A percentile compares a stretch with the other conserved stretches of the same genome.
Evolutionary conservation across 106 monocot species (phyloP).

Genomic region (Dendrobium nobile): DNA sequence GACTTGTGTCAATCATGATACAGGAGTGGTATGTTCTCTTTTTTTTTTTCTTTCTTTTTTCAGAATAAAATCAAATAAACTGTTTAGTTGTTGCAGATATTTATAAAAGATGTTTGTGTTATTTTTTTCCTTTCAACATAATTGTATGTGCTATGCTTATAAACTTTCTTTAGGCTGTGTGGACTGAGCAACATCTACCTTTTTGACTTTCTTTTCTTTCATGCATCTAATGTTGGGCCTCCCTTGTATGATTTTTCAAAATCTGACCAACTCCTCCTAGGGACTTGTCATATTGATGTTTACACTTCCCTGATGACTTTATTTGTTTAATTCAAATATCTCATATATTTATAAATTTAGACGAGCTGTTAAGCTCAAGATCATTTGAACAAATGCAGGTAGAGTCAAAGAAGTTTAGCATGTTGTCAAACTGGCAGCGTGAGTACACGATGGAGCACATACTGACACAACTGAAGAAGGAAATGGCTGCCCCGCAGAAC

Average conservation of each 20-base stretch:
- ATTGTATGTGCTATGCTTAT: background rate
- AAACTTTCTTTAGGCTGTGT: background rate
- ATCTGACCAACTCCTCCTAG: too few relatives aligned
- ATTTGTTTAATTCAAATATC: background rate
- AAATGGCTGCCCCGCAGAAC: conserved; percentile 19
- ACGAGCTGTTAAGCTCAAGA: background rate
- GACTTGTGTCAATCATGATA: conserved; percentile 23
- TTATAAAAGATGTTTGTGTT: background rate
- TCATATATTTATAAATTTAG: background rate
- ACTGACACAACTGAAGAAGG: conserved; percentile 21
- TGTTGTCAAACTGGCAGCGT: conserved; percentile 22
- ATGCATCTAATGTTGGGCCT: too few relatives aligned
- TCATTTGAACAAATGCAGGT: conserved; percentile 12
- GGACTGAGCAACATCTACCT: background rate
- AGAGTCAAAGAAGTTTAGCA: conserved; percentile 18
- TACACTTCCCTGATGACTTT: background rate
- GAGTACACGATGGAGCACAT: conserved; percentile 24
- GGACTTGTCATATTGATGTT: background rate
- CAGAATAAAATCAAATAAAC: background rate
- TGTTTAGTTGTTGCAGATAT: background rate
- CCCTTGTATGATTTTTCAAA: too few relatives aligned
- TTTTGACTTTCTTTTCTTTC: background rate
- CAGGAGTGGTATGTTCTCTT: conserved; percentile 18
- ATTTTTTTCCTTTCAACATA: background rate
- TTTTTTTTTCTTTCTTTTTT: background rate